Evolutionary conservation across 2,329 filamentous ascomycete species (phyloP), one percentile per base, ranked within the genome.

Genomic region (Aspergillus texensis): DNA sequence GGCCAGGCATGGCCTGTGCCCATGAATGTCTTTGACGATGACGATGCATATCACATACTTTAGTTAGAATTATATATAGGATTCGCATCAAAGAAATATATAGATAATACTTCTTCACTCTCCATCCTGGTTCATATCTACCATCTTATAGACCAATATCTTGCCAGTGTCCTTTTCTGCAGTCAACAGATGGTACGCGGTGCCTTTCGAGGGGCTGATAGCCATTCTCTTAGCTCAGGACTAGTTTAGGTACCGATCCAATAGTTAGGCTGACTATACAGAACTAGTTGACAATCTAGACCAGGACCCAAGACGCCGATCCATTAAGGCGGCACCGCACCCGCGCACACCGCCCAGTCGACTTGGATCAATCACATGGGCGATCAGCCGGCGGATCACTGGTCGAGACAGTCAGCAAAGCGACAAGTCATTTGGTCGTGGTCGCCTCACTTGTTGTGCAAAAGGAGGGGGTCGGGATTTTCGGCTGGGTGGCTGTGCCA

Each of bases 211-310:
- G 28, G 19, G 19, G 39, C 16, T 32, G 50, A 53, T 53, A 19
- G 3, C 39, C 3, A 36, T 36, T 36, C 34, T 34, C 30, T 39
- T 55, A 55, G 52, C n/a, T 39, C 32, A 24, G 43, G 30, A 28
- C 32, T 55, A 55, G 52, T 39, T 46, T 60, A 43, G 58, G 32
- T 26, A 54, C 32, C 32, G 34, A 43, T 50, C 55, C 55, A 46
- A 62, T 62, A 57, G 60, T 62, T 57, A 28, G 60, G 60, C 46
- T 53, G 60, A 58, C 60, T 62, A 62, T 57, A 36, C 43, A 6
- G 54, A 53, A 55, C 52, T 55, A 55, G 52, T 55, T n/a, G 19
- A n/a, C 36, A 55, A 55, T 58, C 54, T 58, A 61, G 62, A 59
- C 30, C 57, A 26, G 58, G 19, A 63, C 21, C 28, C 26, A 39